Percentiles rank a stretch among this genome's conserved stretches.
Conservation (phyloP, 805 yeast genomes). For the Candida ulmi region DNA sequence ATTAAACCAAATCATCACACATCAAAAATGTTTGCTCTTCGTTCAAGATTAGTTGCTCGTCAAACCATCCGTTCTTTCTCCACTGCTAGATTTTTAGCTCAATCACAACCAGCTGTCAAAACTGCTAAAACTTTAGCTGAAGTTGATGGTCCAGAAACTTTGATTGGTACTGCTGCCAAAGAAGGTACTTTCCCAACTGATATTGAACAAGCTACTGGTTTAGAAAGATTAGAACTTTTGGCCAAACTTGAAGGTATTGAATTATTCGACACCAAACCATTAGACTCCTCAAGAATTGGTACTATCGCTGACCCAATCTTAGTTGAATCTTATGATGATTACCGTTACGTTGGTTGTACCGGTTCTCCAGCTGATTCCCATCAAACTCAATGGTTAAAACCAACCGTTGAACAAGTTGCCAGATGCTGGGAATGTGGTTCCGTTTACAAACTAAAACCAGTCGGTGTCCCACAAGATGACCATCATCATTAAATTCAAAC, state of each 20-base stretch:
- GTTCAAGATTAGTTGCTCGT: conserved; percentile 27
- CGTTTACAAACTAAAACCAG: conserved; percentile 81
- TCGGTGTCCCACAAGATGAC: conserved; percentile 72
- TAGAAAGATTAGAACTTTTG: conserved; percentile 90
- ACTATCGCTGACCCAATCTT: conserved; percentile 85
- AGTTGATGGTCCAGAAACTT: conserved; percentile 69
- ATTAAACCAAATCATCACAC: conserved; percentile 2
- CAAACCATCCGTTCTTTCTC: conserved; percentile 29
- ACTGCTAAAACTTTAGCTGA: conserved; percentile 69
- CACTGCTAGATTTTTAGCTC: conserved; percentile 24
- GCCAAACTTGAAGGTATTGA: conserved; percentile 96
- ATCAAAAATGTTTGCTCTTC: conserved; percentile 28
- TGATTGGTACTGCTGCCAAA: conserved; percentile 88
- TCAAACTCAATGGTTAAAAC: conserved; percentile 87
- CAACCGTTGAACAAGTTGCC: conserved; percentile 72
- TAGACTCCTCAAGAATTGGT: conserved; percentile 85
- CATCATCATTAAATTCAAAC: conserved; percentile 25
- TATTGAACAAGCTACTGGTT: conserved; percentile 95
- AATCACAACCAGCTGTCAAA: conserved; percentile 28
- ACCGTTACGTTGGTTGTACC: conserved; percentile 95
- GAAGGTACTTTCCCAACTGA: conserved; percentile 87
- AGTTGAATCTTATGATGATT: conserved; percentile 85
- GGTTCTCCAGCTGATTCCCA: conserved; percentile 95
- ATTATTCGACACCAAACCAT: conserved; percentile 82
- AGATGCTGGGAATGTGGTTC: conserved; percentile 99